Evolutionary conservation across 2,329 filamentous ascomycete species (phyloP), one percentile per base, ranked within the genome.

Genomic region (Fusarium odoratissimum): DNA sequence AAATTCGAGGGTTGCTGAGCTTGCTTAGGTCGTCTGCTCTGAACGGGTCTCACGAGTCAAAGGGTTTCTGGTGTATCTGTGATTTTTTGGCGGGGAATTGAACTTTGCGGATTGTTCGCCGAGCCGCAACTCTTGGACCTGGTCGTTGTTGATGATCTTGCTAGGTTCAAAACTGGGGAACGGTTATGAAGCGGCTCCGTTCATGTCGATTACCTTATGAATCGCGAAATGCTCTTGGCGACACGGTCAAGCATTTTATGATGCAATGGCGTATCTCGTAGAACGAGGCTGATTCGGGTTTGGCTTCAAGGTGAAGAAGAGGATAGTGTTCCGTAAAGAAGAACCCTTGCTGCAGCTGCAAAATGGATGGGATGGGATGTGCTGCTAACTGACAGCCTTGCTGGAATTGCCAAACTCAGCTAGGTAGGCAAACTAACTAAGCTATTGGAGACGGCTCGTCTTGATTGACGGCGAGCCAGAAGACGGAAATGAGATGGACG

Each of bases 401-500:
- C 33, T 49, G 41, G 59, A 41, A 67, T 55, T 30, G 46, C 51
- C 57, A 66, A 64, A 64, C 48, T 48, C 46, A 54, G 60, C 57
- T 52, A 52, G 54, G 28, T 41, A 48, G 49, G 31, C 41, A 54
- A 58, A 61, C 65, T 40, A 54, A 54, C 49, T 68, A 73, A 54
- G 25, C 33, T 71, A 73, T 74, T 74, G 69, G 52, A 56, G 64
- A 62, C 54, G 54, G 71, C 40, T 57, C 59, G 46, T 38, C 46
- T 38, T 66, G 61, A 71, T 46, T 49, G 45, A 60, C 48, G 65
- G 48, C 52, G 51, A 63, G 57, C 55, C 64, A 64, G 55, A 41
- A 60, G 49, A 75, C 65, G 72, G 72, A 74, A 73, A 74, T 69
- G 66, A 69, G 65, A 65, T 75, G 69, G 68, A 44, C 33, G 42